Percentiles rank a stretch among this genome's conserved stretches.
Evolutionary conservation across 2,329 filamentous ascomycete species (phyloP).

Genomic region (Pseudopyricularia cyperi): DNA sequence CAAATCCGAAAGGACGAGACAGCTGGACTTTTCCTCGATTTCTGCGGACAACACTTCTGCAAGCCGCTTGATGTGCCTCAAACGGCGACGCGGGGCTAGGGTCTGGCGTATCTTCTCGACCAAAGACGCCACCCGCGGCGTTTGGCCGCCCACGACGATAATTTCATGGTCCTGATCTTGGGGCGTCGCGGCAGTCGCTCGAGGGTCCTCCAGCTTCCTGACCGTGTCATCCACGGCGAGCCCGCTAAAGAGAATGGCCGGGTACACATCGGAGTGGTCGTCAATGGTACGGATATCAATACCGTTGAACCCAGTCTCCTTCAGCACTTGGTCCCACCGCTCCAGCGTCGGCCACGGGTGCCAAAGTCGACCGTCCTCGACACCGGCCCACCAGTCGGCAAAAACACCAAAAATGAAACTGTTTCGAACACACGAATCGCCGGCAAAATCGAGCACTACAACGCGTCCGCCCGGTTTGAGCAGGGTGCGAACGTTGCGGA

Average conservation of each 20-base stretch:
- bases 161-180: no score
- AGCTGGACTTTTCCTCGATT: neutral
- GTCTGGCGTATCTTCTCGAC: no score
- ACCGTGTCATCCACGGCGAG: no score
- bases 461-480: constrained; percentile 23
- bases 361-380: constrained; percentile 1
- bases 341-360: neutral
- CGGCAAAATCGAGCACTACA: constrained; percentile 8
- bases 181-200: no score
- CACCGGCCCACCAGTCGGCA: constrained; percentile 4
- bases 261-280: neutral
- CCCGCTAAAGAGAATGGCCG: constrained; percentile 1
- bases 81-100: no score
- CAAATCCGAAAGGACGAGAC: neutral
- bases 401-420: constrained; percentile 1
- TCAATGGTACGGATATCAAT: constrained; percentile 6
- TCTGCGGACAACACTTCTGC: no score
- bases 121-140: no score
- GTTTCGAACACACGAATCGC: neutral
- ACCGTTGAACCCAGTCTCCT: constrained; percentile 10
- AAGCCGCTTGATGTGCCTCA: no score
- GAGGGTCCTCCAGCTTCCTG: no score
- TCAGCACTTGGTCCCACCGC: constrained; percentile 12
- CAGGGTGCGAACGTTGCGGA: constrained; percentile 15
- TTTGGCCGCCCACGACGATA: no score